phyloP scores from a whole-genome alignment of 495 filamentous ascomycete species.

The Neurospora tetrasperma region DNA sequence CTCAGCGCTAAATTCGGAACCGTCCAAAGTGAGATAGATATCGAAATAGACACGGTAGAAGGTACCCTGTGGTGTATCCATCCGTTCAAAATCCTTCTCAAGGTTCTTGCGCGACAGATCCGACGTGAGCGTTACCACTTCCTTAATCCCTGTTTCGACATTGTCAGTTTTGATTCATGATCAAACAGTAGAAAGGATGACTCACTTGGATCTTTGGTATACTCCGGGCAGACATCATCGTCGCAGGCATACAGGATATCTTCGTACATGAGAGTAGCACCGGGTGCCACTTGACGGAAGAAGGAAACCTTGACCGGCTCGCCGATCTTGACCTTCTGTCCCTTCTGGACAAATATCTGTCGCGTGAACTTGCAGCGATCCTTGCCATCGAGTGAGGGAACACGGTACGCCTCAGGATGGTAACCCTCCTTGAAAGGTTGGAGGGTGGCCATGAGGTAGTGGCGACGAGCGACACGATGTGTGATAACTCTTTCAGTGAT shows the following conservation, averaged over 20 bases:
- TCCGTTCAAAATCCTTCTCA: slow-evolving; percentile 97
- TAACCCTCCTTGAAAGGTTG: slow-evolving; percentile 99
- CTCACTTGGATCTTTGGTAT: slow-evolving; percentile 98
- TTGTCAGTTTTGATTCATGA: slow-evolving; percentile 18
- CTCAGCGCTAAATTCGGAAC: slow-evolving; percentile 95
- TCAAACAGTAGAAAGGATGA: slow-evolving; percentile 13
- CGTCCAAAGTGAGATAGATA: slow-evolving; percentile 89
- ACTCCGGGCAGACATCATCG: slow-evolving; percentile 95
- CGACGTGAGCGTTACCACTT: slow-evolving; percentile 94
- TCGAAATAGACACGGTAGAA: slow-evolving; percentile 85
- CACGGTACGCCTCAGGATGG: slow-evolving; percentile 94
- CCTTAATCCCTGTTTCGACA: slow-evolving; percentile 74
- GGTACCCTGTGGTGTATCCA: slow-evolving; percentile 97
- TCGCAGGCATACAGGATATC: slow-evolving; percentile 98
- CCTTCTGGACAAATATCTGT: slow-evolving; percentile 98
- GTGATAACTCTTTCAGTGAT: slow-evolving; percentile 96
- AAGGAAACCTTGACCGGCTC: slow-evolving; percentile 98
- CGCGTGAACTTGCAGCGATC: slow-evolving; percentile 98
- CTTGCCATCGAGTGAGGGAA: slow-evolving; percentile 91
- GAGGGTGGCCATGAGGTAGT: slow-evolving; percentile 98
- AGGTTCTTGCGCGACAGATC: slow-evolving; percentile 96
- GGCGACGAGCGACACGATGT: slow-evolving; percentile 91
- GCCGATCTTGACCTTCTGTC: slow-evolving; percentile 96
- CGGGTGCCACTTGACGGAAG: slow-evolving; percentile 95
- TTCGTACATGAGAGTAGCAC: slow-evolving; percentile 98